Base-by-base conservation (phyloP, 2,329 filamentous ascomycete species). In the Fusarium sublunatum region DNA sequence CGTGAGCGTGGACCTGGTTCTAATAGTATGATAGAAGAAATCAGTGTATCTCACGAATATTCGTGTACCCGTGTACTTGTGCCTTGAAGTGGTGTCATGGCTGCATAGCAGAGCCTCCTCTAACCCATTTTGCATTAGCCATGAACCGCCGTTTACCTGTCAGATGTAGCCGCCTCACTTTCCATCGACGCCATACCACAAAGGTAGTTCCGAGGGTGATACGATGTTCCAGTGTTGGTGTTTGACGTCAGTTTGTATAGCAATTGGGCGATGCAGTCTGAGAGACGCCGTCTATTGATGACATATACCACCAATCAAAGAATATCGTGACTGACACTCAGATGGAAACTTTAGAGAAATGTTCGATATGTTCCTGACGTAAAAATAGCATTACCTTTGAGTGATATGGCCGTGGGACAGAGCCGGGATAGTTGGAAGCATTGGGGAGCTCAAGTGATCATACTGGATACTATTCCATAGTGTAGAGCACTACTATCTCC, bases 61-160 rank as follows among this genome's bases (percentile, higher is more conserved):
- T 35, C 19, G 36, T 35, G 38, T 58, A 12, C 4, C 10, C 19
- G 35, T 36, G 10, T 38, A 19, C 35, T 38, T 35, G 28, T 42
- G 41, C 39, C 39, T 35, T 29, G 29, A 48, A 43, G 57, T 60
- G 55, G 58, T 62, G 47, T 26, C 54, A 61, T 49, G 36, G 24
- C 19, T 29, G 41, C 54, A 50, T 64, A 40, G 36, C 41, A 61
- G 61, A 61, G 61, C 55, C 55, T 47, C 55, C 49, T 63, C 61
- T 64, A 64, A 61, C 56, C 60, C 41, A 19, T 60, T 64, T 61
- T 5, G 55, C 49, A 24, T 51, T 64, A 65, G 61, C 52, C 50
- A 45, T 39, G 49, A 56, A 50, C 35, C n/a, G 25, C 39, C 46
- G 25, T 26, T 48, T 9, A 52, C 61, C 61, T 42, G 39, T 47